phyloP scores from a whole-genome alignment of 1,284 basidiomycete species.

The Coniferiporia sulphurascens region DNA sequence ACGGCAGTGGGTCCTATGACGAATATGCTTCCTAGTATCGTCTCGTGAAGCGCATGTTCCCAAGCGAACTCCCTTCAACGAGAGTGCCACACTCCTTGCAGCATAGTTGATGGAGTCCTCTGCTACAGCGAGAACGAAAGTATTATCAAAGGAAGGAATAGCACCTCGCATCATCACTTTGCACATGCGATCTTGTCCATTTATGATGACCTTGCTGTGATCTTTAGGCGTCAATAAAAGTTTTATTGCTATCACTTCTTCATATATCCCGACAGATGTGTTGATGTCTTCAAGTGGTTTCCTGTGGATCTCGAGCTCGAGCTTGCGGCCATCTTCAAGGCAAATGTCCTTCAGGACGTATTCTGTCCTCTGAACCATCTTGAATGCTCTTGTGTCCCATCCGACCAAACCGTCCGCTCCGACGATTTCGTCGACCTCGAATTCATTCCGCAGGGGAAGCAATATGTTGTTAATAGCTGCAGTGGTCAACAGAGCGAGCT shows the following conservation, averaged over 20 bases:
- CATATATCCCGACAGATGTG: too few relatives aligned
- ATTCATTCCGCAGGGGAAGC: too few relatives aligned
- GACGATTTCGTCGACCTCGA: too few relatives aligned
- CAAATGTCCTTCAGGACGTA: neutral
- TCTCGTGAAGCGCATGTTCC: neutral
- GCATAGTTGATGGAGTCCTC: neutral
- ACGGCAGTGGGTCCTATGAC: conserved; percentile 6
- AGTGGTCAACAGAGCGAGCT: too few relatives aligned
- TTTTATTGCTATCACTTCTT: neutral
- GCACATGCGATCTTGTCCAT: conserved; percentile 1
- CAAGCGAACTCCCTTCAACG: neutral
- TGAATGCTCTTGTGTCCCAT: neutral
- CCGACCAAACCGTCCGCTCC: too few relatives aligned
- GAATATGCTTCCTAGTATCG: neutral
- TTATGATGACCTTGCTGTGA: neutral
- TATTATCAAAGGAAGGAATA: neutral
- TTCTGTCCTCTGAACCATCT: neutral
- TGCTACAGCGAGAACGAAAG: neutral
- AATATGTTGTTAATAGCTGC: too few relatives aligned
- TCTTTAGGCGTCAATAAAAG: neutral
- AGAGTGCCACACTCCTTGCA: neutral
- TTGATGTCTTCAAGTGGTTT: neutral
- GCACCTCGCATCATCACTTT: conserved; percentile 2
- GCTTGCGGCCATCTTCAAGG: neutral
- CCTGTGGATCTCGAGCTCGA: neutral